Evolutionary conservation across 2,329 filamentous ascomycete genomes (phyloP).

Genomic region (Tympanopsis confertula): DNA sequence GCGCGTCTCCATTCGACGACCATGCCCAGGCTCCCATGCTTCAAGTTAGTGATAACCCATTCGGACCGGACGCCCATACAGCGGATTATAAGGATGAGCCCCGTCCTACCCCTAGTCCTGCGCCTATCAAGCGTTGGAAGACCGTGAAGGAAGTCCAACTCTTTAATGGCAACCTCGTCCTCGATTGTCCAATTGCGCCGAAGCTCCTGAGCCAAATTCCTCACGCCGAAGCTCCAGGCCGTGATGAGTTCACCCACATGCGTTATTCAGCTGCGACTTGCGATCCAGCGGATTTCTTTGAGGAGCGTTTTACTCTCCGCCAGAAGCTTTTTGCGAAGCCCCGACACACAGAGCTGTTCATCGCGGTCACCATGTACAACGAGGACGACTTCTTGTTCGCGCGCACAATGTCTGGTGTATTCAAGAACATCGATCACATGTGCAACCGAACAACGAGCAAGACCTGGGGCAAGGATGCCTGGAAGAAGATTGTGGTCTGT

Average conservation of each 20-base stretch:
- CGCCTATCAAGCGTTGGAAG: constrained; percentile 76
- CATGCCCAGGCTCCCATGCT: constrained; percentile 44
- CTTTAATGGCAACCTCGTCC: constrained; percentile 90
- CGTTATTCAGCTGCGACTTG: constrained; percentile 91
- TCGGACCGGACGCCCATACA: constrained; percentile 58
- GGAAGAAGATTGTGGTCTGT: constrained; percentile 99
- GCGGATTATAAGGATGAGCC: constrained; percentile 34
- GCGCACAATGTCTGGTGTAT: constrained; percentile 88
- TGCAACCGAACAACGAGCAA: constrained; percentile 86
- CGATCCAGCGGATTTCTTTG: constrained; percentile 78
- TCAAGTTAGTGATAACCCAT: constrained; percentile 46
- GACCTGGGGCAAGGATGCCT: constrained; percentile 95
- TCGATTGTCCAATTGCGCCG: constrained; percentile 91
- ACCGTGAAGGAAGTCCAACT: constrained; percentile 97
- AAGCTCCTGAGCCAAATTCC: constrained; percentile 76
- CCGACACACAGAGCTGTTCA: constrained; percentile 86
- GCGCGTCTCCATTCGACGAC: constrained; percentile 32
- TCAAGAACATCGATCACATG: constrained; percentile 99
- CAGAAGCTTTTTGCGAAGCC: constrained; percentile 88
- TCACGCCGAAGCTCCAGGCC: constrained; percentile 59
- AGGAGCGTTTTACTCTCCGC: constrained; percentile 80
- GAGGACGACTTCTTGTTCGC: constrained; percentile 95
- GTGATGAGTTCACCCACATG: constrained; percentile 86
- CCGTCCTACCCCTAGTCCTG: constrained; percentile 1
- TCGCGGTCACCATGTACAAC: constrained; percentile 98